Percentiles rank a stretch among this genome's conserved stretches.
These are phyloP conservation scores for Gossypium stocksii DNA, from an alignment of 345 rosid species.

Conservation along the genomic window DNA sequence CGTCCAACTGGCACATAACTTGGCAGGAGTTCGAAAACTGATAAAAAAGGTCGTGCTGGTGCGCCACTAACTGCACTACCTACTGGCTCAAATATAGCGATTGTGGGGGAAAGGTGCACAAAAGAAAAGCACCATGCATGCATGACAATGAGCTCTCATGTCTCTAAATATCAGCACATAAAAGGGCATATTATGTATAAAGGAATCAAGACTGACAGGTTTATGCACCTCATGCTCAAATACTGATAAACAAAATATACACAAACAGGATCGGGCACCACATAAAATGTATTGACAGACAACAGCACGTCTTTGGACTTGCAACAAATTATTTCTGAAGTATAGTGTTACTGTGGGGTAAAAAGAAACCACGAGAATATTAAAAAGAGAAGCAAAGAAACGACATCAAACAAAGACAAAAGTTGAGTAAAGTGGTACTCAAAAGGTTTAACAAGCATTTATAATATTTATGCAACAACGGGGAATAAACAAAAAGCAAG, in stretches of 20 bases:
- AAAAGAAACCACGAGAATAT: neutral
- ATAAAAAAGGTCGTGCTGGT: neutral
- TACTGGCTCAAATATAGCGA: neutral
- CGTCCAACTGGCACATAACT: neutral
- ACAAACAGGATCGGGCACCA: neutral
- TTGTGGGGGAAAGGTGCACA: neutral
- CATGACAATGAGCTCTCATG: conserved; percentile 10
- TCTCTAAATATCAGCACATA: neutral
- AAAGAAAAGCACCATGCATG: conserved; percentile 11
- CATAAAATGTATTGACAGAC: neutral
- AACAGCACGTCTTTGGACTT: neutral
- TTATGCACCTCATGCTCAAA: neutral
- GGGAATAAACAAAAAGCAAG: neutral
- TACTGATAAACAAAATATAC: neutral
- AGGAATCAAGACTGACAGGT: neutral
- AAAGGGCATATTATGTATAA: neutral
- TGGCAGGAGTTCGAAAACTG: neutral
- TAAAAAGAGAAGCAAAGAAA: neutral
- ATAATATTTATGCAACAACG: neutral
- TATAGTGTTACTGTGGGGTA: neutral
- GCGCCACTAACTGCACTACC: conserved; percentile 13
- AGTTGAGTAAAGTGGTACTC: neutral
- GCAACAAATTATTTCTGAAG: neutral
- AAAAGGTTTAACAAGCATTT: neutral
- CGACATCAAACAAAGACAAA: conserved; percentile 1